Evolutionary conservation across 441 rosid genomes (phyloP), one percentile per base, ranked within the genome.

Genomic region (Aquilaria agallochum): DNA sequence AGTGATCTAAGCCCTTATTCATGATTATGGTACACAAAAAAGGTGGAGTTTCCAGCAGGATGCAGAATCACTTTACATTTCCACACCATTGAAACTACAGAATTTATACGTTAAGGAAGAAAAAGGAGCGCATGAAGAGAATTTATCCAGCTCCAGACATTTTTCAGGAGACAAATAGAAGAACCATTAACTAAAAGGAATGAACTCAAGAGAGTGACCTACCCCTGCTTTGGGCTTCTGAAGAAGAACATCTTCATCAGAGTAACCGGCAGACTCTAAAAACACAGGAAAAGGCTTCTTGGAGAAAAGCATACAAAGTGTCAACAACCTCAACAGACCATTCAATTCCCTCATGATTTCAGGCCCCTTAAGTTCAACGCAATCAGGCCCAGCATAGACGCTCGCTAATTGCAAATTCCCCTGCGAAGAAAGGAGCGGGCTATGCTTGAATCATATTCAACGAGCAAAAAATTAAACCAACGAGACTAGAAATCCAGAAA

Each of bases 141-240:
- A 40, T 5, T 10, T 40, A 40, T 5, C 9, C 10, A 40, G 45
- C 45, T 40, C 45, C 45, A 40, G 7, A 40, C 9, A 40, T 40
- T 40, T 7, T 10, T 8, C 7, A 40, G 45, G 45, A 40, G 45
- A 40, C 0, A 7, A 10, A 40, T 40, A 40, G 7, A 4, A 40
- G 45, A 40, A 40, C 5, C 9, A 40, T 5, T 40, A 40, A 40
- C 9, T 10, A 40, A 10, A 27, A 54, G 31, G 31, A 63, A 4
- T 34, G 27, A 54, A 47, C 5, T 53, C 55, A 51, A 49, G 46
- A 42, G 8, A 57, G 57, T 15, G 64, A 71, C 84, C 3, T 73
- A 92, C 99, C 88, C 86, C 99, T 8, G 98, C 99, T 70, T 95
- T 95, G 20, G 99, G 98, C 74, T 89, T 83, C 73, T 95, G 93